These are phyloP conservation scores for Rosa hybrid DNA, from an alignment of 331 rosid species.

Conservation along the genomic window DNA sequence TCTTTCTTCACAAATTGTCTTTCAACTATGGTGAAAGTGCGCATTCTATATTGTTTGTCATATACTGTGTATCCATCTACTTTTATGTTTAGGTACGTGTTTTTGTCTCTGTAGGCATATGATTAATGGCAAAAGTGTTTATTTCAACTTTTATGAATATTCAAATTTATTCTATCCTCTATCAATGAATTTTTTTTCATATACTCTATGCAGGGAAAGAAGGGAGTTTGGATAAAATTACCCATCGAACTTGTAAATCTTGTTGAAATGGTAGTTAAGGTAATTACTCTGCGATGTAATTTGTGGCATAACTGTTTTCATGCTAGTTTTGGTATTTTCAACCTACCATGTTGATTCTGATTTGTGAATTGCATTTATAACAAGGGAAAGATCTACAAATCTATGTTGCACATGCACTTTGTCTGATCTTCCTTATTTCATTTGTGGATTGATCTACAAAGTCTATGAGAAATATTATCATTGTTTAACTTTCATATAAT, in stretches of 20 bases:
- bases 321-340: background rate
- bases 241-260: conserved; percentile 67
- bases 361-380: background rate
- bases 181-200: conserved; percentile 3
- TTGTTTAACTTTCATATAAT: background rate
- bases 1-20: background rate
- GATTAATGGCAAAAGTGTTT: background rate
- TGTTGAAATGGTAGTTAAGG: conserved; percentile 64
- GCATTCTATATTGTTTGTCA: background rate
- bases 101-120: background rate
- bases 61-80: background rate
- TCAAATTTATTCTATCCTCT: conserved; percentile 9
- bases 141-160: background rate
- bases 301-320: background rate
- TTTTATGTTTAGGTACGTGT: background rate
- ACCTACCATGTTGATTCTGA: conserved; percentile 3
- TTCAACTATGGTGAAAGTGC: background rate
- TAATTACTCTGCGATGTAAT: conserved; percentile 20
- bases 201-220: conserved; percentile 51
- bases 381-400: background rate
- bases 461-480: background rate
- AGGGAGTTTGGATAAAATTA: conserved; percentile 80
- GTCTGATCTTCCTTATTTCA: background rate
- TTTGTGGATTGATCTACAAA: background rate
- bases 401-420: background rate